phyloP scores from a whole-genome alignment of 1,139 yeast genomes.

The Sugiyamaella novakii region DNA sequence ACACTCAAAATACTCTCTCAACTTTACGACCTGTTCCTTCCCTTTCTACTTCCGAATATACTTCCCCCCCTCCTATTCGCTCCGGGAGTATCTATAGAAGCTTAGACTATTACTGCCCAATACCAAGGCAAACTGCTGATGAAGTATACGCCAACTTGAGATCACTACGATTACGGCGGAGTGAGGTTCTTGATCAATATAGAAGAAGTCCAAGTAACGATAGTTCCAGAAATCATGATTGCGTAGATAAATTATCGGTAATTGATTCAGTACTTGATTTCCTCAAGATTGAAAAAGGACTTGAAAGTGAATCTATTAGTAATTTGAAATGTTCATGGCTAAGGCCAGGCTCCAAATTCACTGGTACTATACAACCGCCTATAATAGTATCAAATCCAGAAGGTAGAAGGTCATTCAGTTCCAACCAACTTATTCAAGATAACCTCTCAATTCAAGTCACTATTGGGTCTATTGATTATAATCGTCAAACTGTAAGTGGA shows the following conservation, averaged over 20 bases:
- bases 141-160: slow-evolving; percentile 16
- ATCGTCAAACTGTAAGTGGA: slow-evolving; percentile 1
- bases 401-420: not conserved
- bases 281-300: slow-evolving; percentile 13
- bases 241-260: slow-evolving; percentile 11
- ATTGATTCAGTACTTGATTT: slow-evolving; percentile 14
- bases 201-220: slow-evolving; percentile 11
- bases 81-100: slow-evolving; percentile 3
- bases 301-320: slow-evolving; percentile 7
- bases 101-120: slow-evolving; percentile 14
- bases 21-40: not conserved
- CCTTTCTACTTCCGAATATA: not conserved
- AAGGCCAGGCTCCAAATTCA: slow-evolving; percentile 10
- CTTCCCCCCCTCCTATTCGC: not conserved
- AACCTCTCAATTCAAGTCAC: slow-evolving; percentile 4
- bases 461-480: slow-evolving; percentile 15
- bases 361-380: slow-evolving; percentile 12
- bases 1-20: not conserved
- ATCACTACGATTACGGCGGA: slow-evolving; percentile 11
- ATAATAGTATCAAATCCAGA: slow-evolving; percentile 1
- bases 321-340: slow-evolving; percentile 14
- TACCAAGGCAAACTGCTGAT: slow-evolving; percentile 17
- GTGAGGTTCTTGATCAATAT: slow-evolving; percentile 14
- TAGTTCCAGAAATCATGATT: not conserved
- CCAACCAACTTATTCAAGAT: slow-evolving; percentile 12